Evolutionary conservation across 495 filamentous ascomycete species (phyloP), one percentile per base, ranked within the genome.

Genomic region (Daldinia caldariorum): DNA sequence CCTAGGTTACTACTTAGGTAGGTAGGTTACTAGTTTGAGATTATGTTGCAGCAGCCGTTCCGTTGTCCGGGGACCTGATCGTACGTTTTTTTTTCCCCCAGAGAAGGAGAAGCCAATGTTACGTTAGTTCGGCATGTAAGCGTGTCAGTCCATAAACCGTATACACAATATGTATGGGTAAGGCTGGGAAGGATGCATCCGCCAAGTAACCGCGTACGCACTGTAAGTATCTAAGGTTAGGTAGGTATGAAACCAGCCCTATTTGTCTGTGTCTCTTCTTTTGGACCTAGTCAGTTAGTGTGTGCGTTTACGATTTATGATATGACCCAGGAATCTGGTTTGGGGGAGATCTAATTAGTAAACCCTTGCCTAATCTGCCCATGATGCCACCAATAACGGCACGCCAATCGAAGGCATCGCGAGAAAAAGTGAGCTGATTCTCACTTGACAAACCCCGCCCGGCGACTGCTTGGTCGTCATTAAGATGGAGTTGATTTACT

Each of bases 391-490:
- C 70, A 72, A 72, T 72, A 63, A 72, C 29, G 51, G 58, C n/a
- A 58, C 60, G 14, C 69, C 69, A 68, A 68, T 68, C 13, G 70
- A 72, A 47, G 70, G 61, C 43, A 72, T 72, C 70, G 50, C 49
- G 65, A 67, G 70, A 62, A 31, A 66, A 64, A 68, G 58, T 72
- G 70, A 72, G 65, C 70, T 68, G 70, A 72, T 72, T 72, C 65
- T 72, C 47, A 64, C 70, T 72, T 62, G 60, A 72, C 22, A 50
- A 62, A 68, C 70, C 70, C 70, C 70, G 66, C 66, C 58, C 41
- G 38, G 38, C 51, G 32, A 67, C 43, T 35, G 70, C 50, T 56
- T 56, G 70, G 54, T 68, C 57, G 57, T 63, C 47, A 71, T 62
- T 66, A 66, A 29, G 69, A 68, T 71, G 60, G 69, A 71, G 58